Evolutionary conservation across 2,329 filamentous ascomycete genomes (phyloP).

Genomic region (Emergomyces orientalis): DNA sequence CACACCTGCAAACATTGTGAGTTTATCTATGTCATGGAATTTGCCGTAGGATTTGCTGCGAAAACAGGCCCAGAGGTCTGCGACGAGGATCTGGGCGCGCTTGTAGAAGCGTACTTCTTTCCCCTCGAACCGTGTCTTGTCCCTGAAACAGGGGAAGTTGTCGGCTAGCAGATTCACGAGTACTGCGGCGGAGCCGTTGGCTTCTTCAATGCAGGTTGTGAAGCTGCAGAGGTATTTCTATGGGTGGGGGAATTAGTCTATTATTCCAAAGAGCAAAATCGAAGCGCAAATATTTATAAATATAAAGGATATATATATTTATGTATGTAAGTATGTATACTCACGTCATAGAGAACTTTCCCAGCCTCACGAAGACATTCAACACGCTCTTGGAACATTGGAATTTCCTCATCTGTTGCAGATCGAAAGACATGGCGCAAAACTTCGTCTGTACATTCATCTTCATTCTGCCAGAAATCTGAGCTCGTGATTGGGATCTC

Average conservation of each 20-base stretch:
- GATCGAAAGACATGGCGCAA: constrained; percentile 76
- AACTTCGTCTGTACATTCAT: constrained; percentile 64
- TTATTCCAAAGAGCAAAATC: background rate
- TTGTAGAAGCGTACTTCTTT: constrained; percentile 77
- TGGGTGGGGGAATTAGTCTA: background rate
- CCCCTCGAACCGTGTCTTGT: constrained; percentile 66
- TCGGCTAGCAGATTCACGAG: constrained; percentile 78
- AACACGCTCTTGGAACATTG: constrained; percentile 68
- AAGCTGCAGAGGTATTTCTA: constrained; percentile 71
- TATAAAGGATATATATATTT: background rate
- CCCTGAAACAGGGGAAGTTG: constrained; percentile 77
- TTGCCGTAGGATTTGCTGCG: constrained; percentile 67
- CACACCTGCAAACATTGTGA: constrained; percentile 86
- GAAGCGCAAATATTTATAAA: background rate
- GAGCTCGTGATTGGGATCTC: constrained; percentile 82
- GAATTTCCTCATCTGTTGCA: constrained; percentile 75
- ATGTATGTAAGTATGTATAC: constrained; percentile 12
- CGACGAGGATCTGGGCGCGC: constrained; percentile 89
- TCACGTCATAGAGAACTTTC: constrained; percentile 65
- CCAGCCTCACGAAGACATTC: constrained; percentile 75
- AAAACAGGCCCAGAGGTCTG: constrained; percentile 95
- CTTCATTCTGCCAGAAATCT: constrained; percentile 72
- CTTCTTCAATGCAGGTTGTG: constrained; percentile 60
- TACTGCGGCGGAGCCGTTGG: constrained; percentile 67
- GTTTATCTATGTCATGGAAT: constrained; percentile 84